A percentile compares a stretch with the other conserved stretches of the same genome.
Evolutionary conservation across 2,329 filamentous ascomycete species (phyloP).

Genomic region (Botrytis cinerea): DNA sequence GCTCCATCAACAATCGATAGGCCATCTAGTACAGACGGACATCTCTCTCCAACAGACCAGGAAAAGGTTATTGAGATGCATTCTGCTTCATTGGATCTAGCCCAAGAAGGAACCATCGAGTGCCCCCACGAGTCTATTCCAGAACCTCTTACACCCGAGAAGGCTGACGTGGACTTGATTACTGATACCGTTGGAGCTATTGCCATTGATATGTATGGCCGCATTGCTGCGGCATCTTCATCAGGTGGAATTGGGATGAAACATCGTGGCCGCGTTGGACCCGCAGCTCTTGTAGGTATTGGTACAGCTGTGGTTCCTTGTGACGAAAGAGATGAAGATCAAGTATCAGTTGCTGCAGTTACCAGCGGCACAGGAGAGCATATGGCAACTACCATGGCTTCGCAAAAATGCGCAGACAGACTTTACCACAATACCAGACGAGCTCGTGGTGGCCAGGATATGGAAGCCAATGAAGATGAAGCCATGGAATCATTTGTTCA

Average conservation of each 20-base stretch:
- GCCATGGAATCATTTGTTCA: slow-evolving; percentile 75
- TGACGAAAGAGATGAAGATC: slow-evolving; percentile 68
- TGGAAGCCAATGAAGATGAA: slow-evolving; percentile 74
- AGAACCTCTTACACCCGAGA: slow-evolving; percentile 25
- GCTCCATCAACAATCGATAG: slow-evolving; percentile 18
- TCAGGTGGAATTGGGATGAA: slow-evolving; percentile 99
- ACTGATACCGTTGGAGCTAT: slow-evolving; percentile 97
- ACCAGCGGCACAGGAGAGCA: slow-evolving; percentile 97
- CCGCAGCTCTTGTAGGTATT: slow-evolving; percentile 88
- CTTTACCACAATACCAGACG: slow-evolving; percentile 72
- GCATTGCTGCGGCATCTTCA: slow-evolving; percentile 91
- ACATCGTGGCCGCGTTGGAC: slow-evolving; percentile 85
- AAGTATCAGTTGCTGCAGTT: slow-evolving; percentile 74
- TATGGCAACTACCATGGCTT: slow-evolving; percentile 94
- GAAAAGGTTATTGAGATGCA: slow-evolving; percentile 22
- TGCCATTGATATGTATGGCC: slow-evolving; percentile 80
- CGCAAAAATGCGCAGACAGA: slow-evolving; percentile 80
- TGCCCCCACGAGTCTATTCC: slow-evolving; percentile 24
- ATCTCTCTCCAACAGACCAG: slow-evolving; percentile 30
- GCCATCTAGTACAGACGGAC: slow-evolving; percentile 36
- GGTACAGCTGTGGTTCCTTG: slow-evolving; percentile 86
- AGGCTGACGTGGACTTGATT: slow-evolving; percentile 59
- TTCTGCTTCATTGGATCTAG: slow-evolving; percentile 26
- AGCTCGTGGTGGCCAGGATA: slow-evolving; percentile 59
- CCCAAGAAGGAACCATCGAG: slow-evolving; percentile 34